phyloP scores from a whole-genome alignment of 2,329 filamentous ascomycete species.

The Microdochium nivale region DNA sequence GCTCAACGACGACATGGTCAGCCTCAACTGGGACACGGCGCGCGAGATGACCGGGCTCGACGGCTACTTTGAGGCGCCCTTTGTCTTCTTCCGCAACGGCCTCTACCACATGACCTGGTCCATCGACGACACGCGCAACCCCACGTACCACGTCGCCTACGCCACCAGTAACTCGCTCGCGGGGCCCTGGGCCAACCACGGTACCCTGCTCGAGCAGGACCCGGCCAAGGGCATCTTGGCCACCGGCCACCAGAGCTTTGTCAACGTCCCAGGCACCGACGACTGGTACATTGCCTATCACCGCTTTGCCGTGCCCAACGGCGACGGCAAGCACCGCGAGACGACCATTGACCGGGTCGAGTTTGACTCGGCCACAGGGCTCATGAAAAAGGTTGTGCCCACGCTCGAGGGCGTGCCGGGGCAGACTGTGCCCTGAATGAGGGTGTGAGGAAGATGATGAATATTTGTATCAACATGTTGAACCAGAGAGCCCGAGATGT shows the following conservation, averaged over 20 bases:
- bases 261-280: slow-evolving; percentile 36
- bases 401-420: slow-evolving; percentile 15
- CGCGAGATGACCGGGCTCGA: slow-evolving; percentile 24
- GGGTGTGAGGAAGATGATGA: neutral
- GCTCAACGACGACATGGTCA: slow-evolving; percentile 35
- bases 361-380: slow-evolving; percentile 25
- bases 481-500: no score
- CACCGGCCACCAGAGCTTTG: slow-evolving; percentile 34
- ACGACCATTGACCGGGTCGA: slow-evolving; percentile 30
- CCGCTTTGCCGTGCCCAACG: slow-evolving; percentile 34
- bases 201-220: slow-evolving; percentile 34
- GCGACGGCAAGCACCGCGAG: slow-evolving; percentile 33
- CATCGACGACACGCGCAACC: slow-evolving; percentile 35
- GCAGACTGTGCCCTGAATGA: neutral
- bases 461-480: no score
- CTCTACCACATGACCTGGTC: slow-evolving; percentile 40
- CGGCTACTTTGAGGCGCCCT: slow-evolving; percentile 33
- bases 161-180: slow-evolving; percentile 24
- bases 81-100: slow-evolving; percentile 33
- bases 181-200: slow-evolving; percentile 36
- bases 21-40: slow-evolving; percentile 27
- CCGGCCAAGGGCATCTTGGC: slow-evolving; percentile 29
- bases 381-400: slow-evolving; percentile 27
- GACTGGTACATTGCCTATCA: slow-evolving; percentile 42
- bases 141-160: slow-evolving; percentile 37